Evolutionary conservation across 352 stramenopile species (phyloP).

Genomic region (Pythium insidiosum): DNA sequence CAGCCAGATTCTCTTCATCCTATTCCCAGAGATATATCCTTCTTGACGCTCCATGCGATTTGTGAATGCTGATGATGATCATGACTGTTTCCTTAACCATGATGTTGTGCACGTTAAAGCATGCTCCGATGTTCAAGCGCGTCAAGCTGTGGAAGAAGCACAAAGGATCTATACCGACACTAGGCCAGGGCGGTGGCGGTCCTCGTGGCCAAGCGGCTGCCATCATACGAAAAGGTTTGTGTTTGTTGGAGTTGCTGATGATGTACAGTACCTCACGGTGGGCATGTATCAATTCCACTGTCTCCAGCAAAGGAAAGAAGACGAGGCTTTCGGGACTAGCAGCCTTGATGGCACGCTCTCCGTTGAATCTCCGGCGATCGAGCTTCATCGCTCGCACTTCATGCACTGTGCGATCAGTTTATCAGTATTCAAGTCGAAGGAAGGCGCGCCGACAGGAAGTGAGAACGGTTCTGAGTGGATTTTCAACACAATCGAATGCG

Average conservation of each 20-base stretch:
- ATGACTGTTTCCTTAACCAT: constrained; percentile 17
- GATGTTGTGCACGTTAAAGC: constrained; percentile 59
- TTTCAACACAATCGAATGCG: too few species aligned
- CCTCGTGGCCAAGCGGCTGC: constrained; percentile 67
- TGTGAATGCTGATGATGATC: constrained; percentile 1
- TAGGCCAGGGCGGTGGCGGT: constrained; percentile 55
- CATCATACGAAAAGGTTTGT: constrained; percentile 70
- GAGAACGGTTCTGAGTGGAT: too few species aligned
- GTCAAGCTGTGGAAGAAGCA: constrained; percentile 88
- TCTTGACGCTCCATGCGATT: constrained; percentile 11
- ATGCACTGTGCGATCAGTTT: too few species aligned
- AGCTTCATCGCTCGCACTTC: too few species aligned
- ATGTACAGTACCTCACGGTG: background rate
- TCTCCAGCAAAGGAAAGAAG: constrained; percentile 14
- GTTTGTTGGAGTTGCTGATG: background rate
- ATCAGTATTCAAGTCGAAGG: too few species aligned
- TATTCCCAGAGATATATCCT: constrained; percentile 89
- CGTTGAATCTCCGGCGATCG: too few species aligned
- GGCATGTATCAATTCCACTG: background rate
- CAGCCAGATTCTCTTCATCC: constrained; percentile 83
- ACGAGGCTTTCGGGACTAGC: constrained; percentile 13
- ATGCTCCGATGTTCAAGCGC: constrained; percentile 84
- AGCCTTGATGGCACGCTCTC: too few species aligned
- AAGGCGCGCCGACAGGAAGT: too few species aligned
- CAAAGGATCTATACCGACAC: constrained; percentile 61